Conservation (phyloP, 2,329 filamentous ascomycete species). For the Trichocomaceae sp. region DNA sequence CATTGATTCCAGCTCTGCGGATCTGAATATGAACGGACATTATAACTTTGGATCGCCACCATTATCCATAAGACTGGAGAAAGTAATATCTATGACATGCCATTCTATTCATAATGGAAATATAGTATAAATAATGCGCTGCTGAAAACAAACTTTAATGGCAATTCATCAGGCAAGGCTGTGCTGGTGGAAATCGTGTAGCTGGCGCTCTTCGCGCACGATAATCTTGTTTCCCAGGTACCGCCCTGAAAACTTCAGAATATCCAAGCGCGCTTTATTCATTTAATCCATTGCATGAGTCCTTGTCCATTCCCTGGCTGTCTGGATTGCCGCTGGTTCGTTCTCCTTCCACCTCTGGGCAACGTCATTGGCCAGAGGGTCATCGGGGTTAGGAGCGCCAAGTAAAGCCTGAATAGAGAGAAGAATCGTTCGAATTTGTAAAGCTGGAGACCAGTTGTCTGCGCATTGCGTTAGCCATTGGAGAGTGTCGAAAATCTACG, state of each 20-base stretch:
- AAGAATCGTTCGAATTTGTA: slow-evolving; percentile 97
- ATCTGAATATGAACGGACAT: no score
- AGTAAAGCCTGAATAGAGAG: slow-evolving; percentile 95
- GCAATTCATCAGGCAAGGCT: neutral
- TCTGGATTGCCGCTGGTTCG: slow-evolving; percentile 84
- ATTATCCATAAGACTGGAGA: neutral
- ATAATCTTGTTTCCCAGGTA: neutral
- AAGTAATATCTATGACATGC: neutral
- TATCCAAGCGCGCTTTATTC: slow-evolving; percentile 9
- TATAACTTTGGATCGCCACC: no score
- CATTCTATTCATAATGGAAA: slow-evolving; percentile 10
- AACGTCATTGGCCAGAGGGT: slow-evolving; percentile 95
- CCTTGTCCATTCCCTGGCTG: slow-evolving; percentile 84
- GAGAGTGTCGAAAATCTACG: slow-evolving; percentile 6
- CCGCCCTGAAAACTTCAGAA: slow-evolving; percentile 12
- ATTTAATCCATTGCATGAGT: slow-evolving; percentile 61
- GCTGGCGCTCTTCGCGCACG: neutral
- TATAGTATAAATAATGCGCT: neutral
- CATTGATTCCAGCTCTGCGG: no score
- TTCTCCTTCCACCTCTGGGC: slow-evolving; percentile 98
- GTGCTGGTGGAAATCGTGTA: neutral
- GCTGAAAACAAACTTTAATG: neutral
- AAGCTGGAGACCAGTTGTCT: slow-evolving; percentile 98
- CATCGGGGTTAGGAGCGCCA: slow-evolving; percentile 93
- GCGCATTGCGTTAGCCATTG: slow-evolving; percentile 17